Evolutionary conservation across 768 basidiomycete genomes (phyloP).

Genomic region (Omphalotus guepiniiformis): DNA sequence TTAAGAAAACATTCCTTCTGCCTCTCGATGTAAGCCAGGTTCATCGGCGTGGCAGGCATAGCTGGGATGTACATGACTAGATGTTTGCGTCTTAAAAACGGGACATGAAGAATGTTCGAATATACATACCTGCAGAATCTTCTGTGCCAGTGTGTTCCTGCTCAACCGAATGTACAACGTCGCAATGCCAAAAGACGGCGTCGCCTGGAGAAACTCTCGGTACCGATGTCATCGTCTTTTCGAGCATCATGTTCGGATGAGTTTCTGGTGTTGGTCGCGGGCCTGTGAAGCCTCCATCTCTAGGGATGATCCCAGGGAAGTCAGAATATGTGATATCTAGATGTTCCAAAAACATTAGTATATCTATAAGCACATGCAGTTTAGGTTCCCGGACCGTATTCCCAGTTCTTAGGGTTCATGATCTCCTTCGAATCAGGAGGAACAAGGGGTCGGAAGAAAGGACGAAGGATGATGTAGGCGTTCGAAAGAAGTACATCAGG

Average conservation of each 20-base stretch:
- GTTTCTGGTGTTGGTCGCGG: constrained; percentile 49
- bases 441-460: constrained; percentile 64
- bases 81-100: background rate
- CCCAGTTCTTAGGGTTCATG: constrained; percentile 51
- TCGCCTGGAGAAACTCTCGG: constrained; percentile 74
- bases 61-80: constrained; percentile 78
- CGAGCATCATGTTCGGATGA: constrained; percentile 67
- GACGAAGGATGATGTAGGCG: constrained; percentile 69
- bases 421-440: constrained; percentile 41
- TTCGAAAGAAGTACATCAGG: constrained; percentile 67
- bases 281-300: constrained; percentile 34
- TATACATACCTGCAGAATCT: constrained; percentile 50
- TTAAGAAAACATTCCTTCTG: constrained; percentile 61
- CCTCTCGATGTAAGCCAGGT: constrained; percentile 53
- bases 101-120: background rate
- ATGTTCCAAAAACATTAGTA: background rate
- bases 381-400: constrained; percentile 32
- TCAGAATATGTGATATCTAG: constrained; percentile 43
- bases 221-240: constrained; percentile 63
- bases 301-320: constrained; percentile 45
- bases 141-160: constrained; percentile 45
- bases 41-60: constrained; percentile 59
- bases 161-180: constrained; percentile 48
- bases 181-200: constrained; percentile 76
- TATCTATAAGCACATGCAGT: background rate